Evolutionary conservation across 495 filamentous ascomycete genomes (phyloP).

Genomic region (Talaromyces proteolyticus): DNA sequence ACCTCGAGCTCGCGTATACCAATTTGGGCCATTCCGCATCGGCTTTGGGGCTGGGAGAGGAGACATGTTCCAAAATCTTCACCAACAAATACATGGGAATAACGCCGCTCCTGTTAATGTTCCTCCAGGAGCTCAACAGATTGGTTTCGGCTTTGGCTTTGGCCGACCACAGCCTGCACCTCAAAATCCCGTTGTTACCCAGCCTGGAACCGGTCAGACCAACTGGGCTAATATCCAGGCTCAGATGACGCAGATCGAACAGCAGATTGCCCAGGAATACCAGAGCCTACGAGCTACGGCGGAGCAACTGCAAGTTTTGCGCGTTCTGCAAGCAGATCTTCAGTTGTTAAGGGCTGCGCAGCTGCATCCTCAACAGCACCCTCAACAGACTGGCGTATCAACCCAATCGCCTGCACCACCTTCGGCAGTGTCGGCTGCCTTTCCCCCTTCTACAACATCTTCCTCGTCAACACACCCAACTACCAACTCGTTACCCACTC

Average conservation of each 20-base stretch:
- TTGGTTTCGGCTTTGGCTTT: slow-evolving; percentile 40
- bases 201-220: slow-evolving; percentile 10
- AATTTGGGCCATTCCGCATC: slow-evolving; percentile 53
- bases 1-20: slow-evolving; percentile 42
- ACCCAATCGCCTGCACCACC: not conserved
- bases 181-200: slow-evolving; percentile 9
- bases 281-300: slow-evolving; percentile 44
- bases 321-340: slow-evolving; percentile 57
- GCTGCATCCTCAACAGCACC: slow-evolving; percentile 17
- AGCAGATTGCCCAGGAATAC: slow-evolving; percentile 62
- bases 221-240: slow-evolving; percentile 34
- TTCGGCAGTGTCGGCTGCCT: slow-evolving; percentile 13
- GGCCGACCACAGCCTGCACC: slow-evolving; percentile 26
- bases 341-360: slow-evolving; percentile 49
- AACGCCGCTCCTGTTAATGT: slow-evolving; percentile 24
- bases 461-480: slow-evolving; percentile 20
- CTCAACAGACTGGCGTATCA: slow-evolving; percentile 6
- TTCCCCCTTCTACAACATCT: slow-evolving; percentile 15
- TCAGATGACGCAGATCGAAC: slow-evolving; percentile 60
- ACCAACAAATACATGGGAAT: slow-evolving; percentile 41
- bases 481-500: slow-evolving; percentile 23
- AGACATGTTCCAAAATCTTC: slow-evolving; percentile 46
- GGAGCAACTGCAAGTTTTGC: slow-evolving; percentile 50
- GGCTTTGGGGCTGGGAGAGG: slow-evolving; percentile 51
- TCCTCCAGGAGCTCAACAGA: slow-evolving; percentile 27